These are phyloP conservation scores for Psilocybe subaeruginosa DNA, from an alignment of 768 basidiomycete species.

Conservation along the genomic window DNA sequence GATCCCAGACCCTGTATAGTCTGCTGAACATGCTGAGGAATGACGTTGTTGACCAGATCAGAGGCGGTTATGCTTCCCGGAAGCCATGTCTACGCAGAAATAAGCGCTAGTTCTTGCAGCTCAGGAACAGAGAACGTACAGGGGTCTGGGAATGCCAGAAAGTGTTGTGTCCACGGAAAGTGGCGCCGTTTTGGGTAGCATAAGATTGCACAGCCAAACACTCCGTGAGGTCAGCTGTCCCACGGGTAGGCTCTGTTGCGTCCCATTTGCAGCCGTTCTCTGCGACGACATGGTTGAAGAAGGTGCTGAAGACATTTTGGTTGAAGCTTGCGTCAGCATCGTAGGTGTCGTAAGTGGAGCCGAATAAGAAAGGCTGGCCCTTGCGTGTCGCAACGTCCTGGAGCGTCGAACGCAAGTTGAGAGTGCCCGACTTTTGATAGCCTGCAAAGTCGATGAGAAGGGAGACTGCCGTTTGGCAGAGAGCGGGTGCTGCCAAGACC, in stretches of 20 bases:
- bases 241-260: conserved; percentile 17
- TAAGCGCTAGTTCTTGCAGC: not conserved
- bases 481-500: conserved; percentile 16
- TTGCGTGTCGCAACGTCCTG: conserved; percentile 9
- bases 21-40: conserved; percentile 19
- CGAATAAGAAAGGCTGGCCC: conserved; percentile 11
- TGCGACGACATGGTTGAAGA: conserved; percentile 18
- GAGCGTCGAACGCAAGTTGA: conserved; percentile 17
- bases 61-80: conserved; percentile 16
- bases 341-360: conserved; percentile 19
- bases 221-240: conserved; percentile 11
- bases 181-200: conserved; percentile 6
- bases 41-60: conserved; percentile 18
- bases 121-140: not conserved
- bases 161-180: conserved; percentile 19
- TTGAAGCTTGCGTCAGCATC: conserved; percentile 14
- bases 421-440: conserved; percentile 14
- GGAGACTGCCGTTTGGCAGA: conserved; percentile 18
- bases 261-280: conserved; percentile 21
- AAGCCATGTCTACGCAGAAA: conserved; percentile 14
- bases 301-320: conserved; percentile 17
- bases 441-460: conserved; percentile 17
- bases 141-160: conserved; percentile 20
- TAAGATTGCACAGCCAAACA: conserved; percentile 15
- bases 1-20: conserved; percentile 18